Percentiles rank a stretch among this genome's conserved stretches.
These are phyloP conservation scores for Bonia amplexicaulis DNA, from an alignment of 176 grass and related monocot species.

Conservation along the genomic window DNA sequence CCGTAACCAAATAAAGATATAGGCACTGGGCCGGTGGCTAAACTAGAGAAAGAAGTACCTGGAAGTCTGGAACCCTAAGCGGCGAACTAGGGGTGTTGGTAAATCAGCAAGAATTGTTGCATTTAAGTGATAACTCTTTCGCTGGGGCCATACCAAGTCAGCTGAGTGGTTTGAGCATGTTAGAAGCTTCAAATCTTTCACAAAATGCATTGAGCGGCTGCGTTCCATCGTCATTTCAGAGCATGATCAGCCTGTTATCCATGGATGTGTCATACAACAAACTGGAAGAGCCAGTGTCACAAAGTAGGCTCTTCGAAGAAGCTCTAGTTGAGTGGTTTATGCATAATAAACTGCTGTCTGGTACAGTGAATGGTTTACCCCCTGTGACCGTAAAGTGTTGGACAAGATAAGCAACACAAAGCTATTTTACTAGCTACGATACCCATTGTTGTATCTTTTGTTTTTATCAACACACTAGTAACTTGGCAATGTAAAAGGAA, in stretches of 20 bases:
- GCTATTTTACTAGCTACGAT: background rate
- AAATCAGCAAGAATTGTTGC: background rate
- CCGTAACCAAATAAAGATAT: too few relatives aligned
- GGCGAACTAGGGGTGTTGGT: background rate
- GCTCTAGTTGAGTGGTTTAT: background rate
- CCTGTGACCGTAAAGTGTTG: background rate
- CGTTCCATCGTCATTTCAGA: background rate
- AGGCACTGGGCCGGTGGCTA: too few relatives aligned
- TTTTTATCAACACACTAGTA: background rate
- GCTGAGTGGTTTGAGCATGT: background rate
- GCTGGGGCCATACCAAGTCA: too few relatives aligned
- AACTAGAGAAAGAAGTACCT: too few relatives aligned
- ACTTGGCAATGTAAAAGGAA: background rate
- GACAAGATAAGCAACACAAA: background rate
- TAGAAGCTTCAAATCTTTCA: background rate
- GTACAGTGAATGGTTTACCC: background rate
- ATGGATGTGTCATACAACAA: background rate
- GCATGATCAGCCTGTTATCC: background rate
- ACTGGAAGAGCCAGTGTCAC: background rate
- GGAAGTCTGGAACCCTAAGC: too few relatives aligned
- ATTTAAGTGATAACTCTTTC: background rate
- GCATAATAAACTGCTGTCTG: background rate
- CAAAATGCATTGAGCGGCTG: background rate
- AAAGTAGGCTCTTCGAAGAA: background rate
- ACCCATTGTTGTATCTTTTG: background rate